Conservation (phyloP, 805 yeast species). For the Starmerella etchellsii region DNA sequence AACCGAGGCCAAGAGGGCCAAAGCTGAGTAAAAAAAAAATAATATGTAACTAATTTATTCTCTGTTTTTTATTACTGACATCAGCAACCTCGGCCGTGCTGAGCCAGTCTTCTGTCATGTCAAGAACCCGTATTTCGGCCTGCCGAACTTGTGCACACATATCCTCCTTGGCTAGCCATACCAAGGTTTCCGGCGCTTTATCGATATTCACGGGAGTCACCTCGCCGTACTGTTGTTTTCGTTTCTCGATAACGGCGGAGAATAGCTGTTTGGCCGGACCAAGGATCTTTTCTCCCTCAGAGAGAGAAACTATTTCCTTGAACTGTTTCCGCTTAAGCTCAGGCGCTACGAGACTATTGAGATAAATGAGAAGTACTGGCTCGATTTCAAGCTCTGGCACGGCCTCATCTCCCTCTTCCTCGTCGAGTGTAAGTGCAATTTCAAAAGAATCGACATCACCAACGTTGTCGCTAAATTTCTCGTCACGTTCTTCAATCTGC, state of each 20-base stretch:
- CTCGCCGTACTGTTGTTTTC: constrained; percentile 19
- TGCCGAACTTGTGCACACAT: constrained; percentile 23
- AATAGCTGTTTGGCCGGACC: constrained; percentile 12
- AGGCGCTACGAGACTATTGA: constrained; percentile 7
- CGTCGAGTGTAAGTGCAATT: constrained; percentile 9
- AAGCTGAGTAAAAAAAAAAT: constrained; percentile 2
- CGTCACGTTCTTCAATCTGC: constrained; percentile 3
- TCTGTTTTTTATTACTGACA: neutral
- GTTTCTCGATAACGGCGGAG: constrained; percentile 8
- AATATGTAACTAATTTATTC: neutral
- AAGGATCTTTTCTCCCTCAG: constrained; percentile 11
- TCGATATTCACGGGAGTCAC: neutral
- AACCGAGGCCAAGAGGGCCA: constrained; percentile 3
- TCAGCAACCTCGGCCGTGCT: constrained; percentile 1
- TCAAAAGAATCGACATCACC: constrained; percentile 13
- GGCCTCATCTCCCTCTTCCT: constrained; percentile 9
- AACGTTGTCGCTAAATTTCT: constrained; percentile 4
- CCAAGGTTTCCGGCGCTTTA: constrained; percentile 7
- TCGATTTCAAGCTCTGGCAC: constrained; percentile 13
- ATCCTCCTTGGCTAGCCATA: constrained; percentile 6
- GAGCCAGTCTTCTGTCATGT: constrained; percentile 20
- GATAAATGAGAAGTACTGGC: constrained; percentile 14
- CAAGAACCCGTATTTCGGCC: constrained; percentile 23
- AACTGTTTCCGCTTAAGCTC: constrained; percentile 9
- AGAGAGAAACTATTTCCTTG: constrained; percentile 5